Percentiles rank a stretch among this genome's conserved stretches.
Evolutionary conservation across 768 basidiomycete genomes (phyloP).

Genomic region (Dioszegia crocea): DNA sequence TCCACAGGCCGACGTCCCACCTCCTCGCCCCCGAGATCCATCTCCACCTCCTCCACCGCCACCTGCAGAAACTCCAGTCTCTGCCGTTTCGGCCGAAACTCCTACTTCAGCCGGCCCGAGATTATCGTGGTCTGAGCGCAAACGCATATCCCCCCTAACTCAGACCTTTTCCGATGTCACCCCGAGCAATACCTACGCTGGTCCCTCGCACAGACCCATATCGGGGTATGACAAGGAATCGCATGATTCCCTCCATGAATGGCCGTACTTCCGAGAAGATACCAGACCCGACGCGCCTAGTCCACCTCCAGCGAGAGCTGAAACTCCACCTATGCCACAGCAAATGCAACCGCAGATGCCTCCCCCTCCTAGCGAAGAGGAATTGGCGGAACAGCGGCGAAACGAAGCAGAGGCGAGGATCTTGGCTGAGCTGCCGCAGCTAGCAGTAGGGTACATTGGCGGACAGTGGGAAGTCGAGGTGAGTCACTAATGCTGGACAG

Average conservation of each 20-base stretch:
- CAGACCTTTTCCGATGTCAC: neutral
- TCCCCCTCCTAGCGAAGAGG: conserved; percentile 6
- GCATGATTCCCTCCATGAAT: too few relatives aligned
- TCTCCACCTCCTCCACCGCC: neutral
- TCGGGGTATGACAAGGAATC: too few relatives aligned
- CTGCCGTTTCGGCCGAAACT: neutral
- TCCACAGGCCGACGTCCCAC: neutral
- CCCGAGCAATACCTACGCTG: neutral
- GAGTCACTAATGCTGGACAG: conserved; percentile 6
- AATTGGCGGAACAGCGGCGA: conserved; percentile 15
- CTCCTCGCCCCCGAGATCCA: neutral
- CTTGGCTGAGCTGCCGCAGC: conserved; percentile 24
- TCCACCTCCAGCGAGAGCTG: neutral
- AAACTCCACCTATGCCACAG: neutral
- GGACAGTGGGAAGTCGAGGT: conserved; percentile 29
- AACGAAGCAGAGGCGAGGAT: conserved; percentile 29
- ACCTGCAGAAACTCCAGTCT: neutral
- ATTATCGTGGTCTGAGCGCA: conserved; percentile 34
- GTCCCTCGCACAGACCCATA: neutral
- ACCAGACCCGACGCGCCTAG: neutral
- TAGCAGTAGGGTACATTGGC: conserved; percentile 19
- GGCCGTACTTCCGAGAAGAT: neutral
- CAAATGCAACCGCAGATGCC: neutral
- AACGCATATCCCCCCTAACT: conserved; percentile 9
- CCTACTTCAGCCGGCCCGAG: conserved; percentile 4